Percentiles rank a stretch among this genome's conserved stretches.
phyloP scores from a whole-genome alignment of 2,329 filamentous ascomycete species.

The Celoporthe dispersa region DNA sequence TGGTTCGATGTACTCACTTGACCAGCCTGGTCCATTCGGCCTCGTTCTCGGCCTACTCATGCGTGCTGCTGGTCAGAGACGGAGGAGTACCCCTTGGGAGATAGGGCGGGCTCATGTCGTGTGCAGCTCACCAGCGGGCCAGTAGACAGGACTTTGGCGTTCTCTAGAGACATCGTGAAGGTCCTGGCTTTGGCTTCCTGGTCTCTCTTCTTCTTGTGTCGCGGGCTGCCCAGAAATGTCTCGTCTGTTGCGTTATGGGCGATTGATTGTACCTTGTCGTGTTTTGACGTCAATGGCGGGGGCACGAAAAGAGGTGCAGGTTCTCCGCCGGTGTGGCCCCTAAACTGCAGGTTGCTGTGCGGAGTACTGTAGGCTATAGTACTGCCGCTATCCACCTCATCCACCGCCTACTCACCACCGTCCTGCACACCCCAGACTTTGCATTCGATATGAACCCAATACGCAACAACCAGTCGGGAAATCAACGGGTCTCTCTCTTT shows the following conservation, averaged over 20 bases:
- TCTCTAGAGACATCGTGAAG: constrained; percentile 47
- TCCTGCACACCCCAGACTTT: too few species aligned
- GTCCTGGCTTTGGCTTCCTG: neutral
- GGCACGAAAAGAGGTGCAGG: neutral
- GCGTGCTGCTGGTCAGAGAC: neutral
- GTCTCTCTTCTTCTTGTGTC: neutral
- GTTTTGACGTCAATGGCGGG: neutral
- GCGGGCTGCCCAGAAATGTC: neutral
- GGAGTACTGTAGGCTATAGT: too few species aligned
- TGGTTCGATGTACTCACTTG: constrained; percentile 47
- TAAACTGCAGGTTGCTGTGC: too few species aligned
- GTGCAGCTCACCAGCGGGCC: constrained; percentile 48
- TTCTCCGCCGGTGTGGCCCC: too few species aligned
- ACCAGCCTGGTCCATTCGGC: constrained; percentile 65
- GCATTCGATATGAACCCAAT: neutral
- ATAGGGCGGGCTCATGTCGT: neutral
- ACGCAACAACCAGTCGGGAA: too few species aligned
- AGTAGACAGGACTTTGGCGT: constrained; percentile 49
- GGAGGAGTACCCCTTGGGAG: too few species aligned
- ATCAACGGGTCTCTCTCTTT: too few species aligned
- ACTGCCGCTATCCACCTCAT: too few species aligned
- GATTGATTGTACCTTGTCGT: neutral
- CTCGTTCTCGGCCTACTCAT: constrained; percentile 51
- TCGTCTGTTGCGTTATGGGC: neutral
- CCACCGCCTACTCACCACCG: too few species aligned